phyloP scores from a whole-genome alignment of 257 asterid species.

The Primulina tabacum region DNA sequence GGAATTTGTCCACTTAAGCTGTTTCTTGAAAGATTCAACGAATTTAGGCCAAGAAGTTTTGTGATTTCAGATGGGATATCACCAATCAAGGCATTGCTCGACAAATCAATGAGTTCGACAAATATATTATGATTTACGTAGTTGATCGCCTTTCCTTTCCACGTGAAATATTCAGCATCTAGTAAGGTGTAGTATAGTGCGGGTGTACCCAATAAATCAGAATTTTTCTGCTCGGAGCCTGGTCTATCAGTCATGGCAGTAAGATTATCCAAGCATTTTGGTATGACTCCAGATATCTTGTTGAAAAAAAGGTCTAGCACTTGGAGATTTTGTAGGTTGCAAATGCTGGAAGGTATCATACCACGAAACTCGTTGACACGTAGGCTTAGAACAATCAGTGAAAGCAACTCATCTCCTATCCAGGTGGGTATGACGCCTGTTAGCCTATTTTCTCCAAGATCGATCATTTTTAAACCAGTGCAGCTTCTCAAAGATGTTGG shows the following conservation, averaged over 20 bases:
- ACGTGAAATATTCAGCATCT: neutral
- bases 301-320: too few species aligned
- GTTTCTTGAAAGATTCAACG: constrained; percentile 18
- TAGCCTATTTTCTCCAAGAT: constrained; percentile 16
- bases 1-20: constrained; percentile 17
- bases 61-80: constrained; percentile 13
- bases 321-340: too few species aligned
- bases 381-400: neutral
- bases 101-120: constrained; percentile 3
- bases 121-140: neutral
- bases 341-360: too few species aligned
- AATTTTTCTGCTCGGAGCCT: too few species aligned
- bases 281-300: too few species aligned
- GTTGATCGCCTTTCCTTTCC: constrained; percentile 4
- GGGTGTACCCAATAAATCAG: too few species aligned
- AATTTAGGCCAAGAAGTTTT: neutral
- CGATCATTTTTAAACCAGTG: neutral
- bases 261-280: too few species aligned
- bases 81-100: constrained; percentile 8
- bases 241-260: too few species aligned
- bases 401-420: neutral
- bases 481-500: constrained; percentile 18
- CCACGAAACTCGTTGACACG: neutral
- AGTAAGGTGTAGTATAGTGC: too few species aligned
- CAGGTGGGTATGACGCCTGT: constrained; percentile 8